Evolutionary conservation across 805 yeast species (phyloP), one percentile per base, ranked within the genome.

Genomic region (Saccharomycopsis malanga): DNA sequence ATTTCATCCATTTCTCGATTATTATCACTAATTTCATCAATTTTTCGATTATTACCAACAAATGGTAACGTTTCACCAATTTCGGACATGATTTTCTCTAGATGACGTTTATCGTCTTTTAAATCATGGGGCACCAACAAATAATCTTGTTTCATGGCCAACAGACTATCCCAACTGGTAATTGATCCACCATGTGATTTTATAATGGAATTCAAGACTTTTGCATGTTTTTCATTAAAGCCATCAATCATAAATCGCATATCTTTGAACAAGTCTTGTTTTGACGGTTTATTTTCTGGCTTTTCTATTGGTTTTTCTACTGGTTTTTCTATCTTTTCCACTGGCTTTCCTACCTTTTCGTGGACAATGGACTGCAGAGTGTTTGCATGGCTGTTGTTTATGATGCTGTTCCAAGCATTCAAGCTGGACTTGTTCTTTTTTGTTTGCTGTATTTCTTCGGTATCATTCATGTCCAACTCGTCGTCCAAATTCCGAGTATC

Each of bases 101-200:
- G 10, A 32, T 61, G 55, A 23, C 53, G 56, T 21, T 50, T 46
- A 43, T 52, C 70, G 47, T 59, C 55, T 42, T 17, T 27, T 17
- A 29, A 5, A 17, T 39, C 15, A 22, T 18, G 60, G 52, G 17
- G 66, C 53, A 22, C 49, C 17, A 48, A 53, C 48, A 36, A 54
- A 53, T 14, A 52, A 35, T 4, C 30, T 27, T 7, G 12, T 27
- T 12, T 27, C 12, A 12, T 9, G 10, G 12, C 30, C 12, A 9
- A 12, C 30, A 9, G 10, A 7, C 12, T 27, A 7, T 27, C 12
- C 10, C 7, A 27, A 12, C 10, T 27, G 30, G 7, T 12, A 7
- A 27, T 12, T 12, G 7, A 12, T 12, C 54, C 54, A n/a, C 44
- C 29, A 23, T 51, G 49, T 6, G 54, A 51, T 21, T 38, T 32